A percentile compares a stretch with the other conserved stretches of the same genome.
Conservation (phyloP, 371 early-diverging fungal species). For the Mucor ambiguus region DNA sequence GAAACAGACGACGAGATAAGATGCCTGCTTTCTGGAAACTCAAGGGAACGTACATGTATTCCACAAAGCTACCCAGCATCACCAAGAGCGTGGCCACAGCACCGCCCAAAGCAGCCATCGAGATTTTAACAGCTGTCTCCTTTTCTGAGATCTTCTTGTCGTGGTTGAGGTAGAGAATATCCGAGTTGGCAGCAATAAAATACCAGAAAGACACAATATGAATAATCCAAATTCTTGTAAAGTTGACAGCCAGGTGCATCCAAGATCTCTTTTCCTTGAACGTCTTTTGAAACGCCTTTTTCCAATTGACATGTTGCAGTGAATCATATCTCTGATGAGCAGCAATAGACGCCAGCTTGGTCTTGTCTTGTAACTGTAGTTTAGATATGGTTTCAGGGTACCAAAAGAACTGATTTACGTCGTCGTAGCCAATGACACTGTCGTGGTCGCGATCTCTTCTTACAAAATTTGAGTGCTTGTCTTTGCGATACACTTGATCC, state of each 20-base stretch:
- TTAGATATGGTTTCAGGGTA: conserved; percentile 61
- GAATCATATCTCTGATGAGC: conserved; percentile 61
- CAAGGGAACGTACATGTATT: conserved; percentile 71
- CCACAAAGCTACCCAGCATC: conserved; percentile 66
- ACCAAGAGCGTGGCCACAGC: conserved; percentile 67
- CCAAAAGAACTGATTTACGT: conserved; percentile 89
- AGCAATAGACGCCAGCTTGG: conserved; percentile 58
- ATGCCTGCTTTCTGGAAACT: conserved; percentile 59
- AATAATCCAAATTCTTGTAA: conserved; percentile 84
- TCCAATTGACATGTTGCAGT: conserved; percentile 70
- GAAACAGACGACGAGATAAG: conserved; percentile 61
- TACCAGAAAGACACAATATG: conserved; percentile 82
- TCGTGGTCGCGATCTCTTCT: conserved; percentile 82
- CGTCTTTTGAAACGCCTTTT: conserved; percentile 73
- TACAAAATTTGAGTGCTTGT: conserved; percentile 66
- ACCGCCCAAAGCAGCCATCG: conserved; percentile 73
- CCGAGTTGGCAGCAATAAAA: conserved; percentile 72
- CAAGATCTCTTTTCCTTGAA: conserved; percentile 85
- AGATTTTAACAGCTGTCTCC: conserved; percentile 53
- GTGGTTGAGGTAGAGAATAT: conserved; percentile 54
- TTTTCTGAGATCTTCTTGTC: conserved; percentile 26
- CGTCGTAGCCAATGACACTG: conserved; percentile 82
- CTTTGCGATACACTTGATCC: conserved; percentile 73
- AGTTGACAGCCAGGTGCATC: conserved; percentile 83
- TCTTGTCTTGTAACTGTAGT: conserved; percentile 58